Percentiles rank a stretch among this genome's conserved stretches.
Evolutionary conservation across 140 eudicot genomes (phyloP).

Genomic region (Anethum foeniculum): DNA sequence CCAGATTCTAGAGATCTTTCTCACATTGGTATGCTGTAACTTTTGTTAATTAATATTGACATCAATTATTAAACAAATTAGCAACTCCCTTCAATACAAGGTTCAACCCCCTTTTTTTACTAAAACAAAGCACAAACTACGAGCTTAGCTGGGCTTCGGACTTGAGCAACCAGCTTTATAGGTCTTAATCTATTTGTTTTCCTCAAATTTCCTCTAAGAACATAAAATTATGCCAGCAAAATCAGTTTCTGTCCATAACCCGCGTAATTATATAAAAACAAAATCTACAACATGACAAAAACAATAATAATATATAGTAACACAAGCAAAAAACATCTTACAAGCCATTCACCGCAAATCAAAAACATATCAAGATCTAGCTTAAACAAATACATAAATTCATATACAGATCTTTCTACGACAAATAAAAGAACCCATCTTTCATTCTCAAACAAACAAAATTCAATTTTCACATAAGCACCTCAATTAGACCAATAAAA

Average conservation of each 20-base stretch:
- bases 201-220: not conserved
- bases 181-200: not conserved
- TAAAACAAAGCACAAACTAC: not conserved
- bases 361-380: conserved; percentile 8
- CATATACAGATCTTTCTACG: not conserved
- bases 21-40: not conserved
- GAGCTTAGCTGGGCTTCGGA: not conserved
- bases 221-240: not conserved
- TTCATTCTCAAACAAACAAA: not conserved
- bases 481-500: not conserved
- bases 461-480: not conserved
- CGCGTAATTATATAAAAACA: not conserved
- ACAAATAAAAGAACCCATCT: not conserved
- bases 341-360: not conserved
- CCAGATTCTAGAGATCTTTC: not conserved
- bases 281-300: not conserved
- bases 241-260: not conserved
- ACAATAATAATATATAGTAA: not conserved
- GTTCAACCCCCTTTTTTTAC: not conserved
- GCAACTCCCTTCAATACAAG: not conserved
- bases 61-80: not conserved
- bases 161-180: not conserved
- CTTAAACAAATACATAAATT: not conserved
- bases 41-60: not conserved
- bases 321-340: not conserved